Percentiles rank a stretch among this genome's conserved stretches.
Evolutionary conservation across 176 grass and related monocot species (phyloP).

Genomic region (Carex cristatella): DNA sequence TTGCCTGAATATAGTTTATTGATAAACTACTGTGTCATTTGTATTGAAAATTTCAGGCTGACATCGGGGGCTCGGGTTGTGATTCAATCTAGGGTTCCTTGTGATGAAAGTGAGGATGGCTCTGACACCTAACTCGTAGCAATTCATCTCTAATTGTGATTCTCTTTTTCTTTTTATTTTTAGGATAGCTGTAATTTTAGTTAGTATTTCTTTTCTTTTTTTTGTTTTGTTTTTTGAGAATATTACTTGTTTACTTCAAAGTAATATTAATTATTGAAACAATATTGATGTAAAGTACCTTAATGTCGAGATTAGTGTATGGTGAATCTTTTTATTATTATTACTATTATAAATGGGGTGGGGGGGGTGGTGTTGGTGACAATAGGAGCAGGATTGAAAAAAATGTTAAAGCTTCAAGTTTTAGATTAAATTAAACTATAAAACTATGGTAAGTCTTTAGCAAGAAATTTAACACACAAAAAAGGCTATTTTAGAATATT

Average conservation of each 20-base stretch:
- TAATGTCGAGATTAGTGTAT: no score
- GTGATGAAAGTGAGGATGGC: slow-evolving; percentile 36
- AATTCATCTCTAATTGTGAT: slow-evolving; percentile 1
- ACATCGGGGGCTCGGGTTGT: slow-evolving; percentile 78
- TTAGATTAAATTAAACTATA: not conserved
- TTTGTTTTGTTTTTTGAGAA: not conserved
- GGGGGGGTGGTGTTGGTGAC: no score
- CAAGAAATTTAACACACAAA: not conserved
- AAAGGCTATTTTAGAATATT: not conserved
- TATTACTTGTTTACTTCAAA: not conserved
- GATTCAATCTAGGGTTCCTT: slow-evolving; percentile 67
- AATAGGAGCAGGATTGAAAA: no score
- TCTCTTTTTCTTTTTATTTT: not conserved
- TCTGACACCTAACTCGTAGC: slow-evolving; percentile 6
- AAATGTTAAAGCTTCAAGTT: not conserved
- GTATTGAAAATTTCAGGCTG: slow-evolving; percentile 46
- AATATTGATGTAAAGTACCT: not conserved
- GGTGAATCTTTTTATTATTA: no score
- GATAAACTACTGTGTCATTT: not conserved
- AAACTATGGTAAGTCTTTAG: not conserved
- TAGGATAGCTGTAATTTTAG: not conserved
- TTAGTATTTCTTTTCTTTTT: not conserved
- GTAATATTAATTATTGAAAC: not conserved
- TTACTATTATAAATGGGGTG: no score
- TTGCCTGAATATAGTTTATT: not conserved